phyloP scores from a whole-genome alignment of 768 basidiomycete species.

The Rhizopogon salebrosus region DNA sequence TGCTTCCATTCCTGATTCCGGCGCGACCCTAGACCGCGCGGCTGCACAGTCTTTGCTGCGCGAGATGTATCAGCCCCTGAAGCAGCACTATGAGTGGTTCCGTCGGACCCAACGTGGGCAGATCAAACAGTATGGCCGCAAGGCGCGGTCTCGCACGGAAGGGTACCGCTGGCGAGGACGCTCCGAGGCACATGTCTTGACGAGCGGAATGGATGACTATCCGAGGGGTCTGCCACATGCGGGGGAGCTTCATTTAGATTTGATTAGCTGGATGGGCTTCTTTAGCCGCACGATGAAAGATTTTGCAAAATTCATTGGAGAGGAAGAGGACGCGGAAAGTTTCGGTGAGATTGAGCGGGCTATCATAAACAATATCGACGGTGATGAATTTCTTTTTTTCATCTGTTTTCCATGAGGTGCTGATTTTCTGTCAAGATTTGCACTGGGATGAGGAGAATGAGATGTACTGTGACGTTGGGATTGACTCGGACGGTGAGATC shows the following conservation, averaged over 20 bases:
- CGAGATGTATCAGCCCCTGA: constrained; percentile 78
- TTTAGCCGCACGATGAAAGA: constrained; percentile 92
- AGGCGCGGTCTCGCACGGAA: constrained; percentile 81
- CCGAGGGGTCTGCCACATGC: constrained; percentile 85
- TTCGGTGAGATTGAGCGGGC: constrained; percentile 76
- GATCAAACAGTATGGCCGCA: constrained; percentile 84
- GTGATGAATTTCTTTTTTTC: constrained; percentile 32
- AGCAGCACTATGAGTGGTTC: constrained; percentile 96
- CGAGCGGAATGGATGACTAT: constrained; percentile 96
- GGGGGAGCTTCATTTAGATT: constrained; percentile 89
- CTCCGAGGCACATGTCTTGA: constrained; percentile 80
- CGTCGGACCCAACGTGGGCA: constrained; percentile 90
- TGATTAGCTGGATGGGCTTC: constrained; percentile 96
- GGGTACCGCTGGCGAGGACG: constrained; percentile 94
- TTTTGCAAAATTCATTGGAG: constrained; percentile 82
- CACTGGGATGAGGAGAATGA: constrained; percentile 88
- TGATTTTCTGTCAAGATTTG: constrained; percentile 49
- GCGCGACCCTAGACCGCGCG: constrained; percentile 41
- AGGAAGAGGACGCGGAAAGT: constrained; percentile 76
- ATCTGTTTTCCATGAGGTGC: neutral
- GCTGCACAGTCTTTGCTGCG: constrained; percentile 33
- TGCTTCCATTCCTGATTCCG: constrained; percentile 34
- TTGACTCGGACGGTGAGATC: constrained; percentile 73
- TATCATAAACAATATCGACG: constrained; percentile 81
- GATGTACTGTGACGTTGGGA: constrained; percentile 91